Evolutionary conservation across 306 rosid genomes (phyloP), one percentile per base, ranked within the genome.

Genomic region (Pueraria montana): DNA sequence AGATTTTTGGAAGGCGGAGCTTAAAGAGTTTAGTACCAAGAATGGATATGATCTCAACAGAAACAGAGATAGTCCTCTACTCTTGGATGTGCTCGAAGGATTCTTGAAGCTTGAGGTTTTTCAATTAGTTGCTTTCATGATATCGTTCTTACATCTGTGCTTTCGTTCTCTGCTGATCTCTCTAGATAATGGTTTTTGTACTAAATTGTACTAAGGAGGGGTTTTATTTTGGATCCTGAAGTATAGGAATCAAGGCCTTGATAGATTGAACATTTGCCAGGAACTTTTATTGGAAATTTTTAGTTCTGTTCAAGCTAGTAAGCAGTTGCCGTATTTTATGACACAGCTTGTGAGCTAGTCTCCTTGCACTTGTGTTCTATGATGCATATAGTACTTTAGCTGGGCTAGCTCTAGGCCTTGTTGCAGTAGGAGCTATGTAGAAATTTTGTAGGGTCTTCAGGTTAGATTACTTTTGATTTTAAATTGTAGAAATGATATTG

Each of bases 51-150:
- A 96, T 86, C 96, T 94, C 46, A 94, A 94, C 85, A 84, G 99
- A 85, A 96, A 94, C 43, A 97, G 91, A 78, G 99, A 96, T 69
- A 92, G 97, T 87, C 99, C 99, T 63, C 81, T 96, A 61, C 99
- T 96, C 49, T 86, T 96, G 95, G 97, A 96, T 23, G 99, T 96
- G 80, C 99, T 96, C 38, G 97, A 96, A 88, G 99, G 99, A 83
- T 96, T 96, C 87, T 90, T 96, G 88, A 96, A 94, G 83, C 94
- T 92, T 88, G 99, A 96, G 99, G 99, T 96, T 70, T 74, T 83
- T 90, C 70, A 67, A 24, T 77, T 81, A 16, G 67, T 32, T 70
- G 58, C 79, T 20, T 72, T 42, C 53, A 5, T 65, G 3, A 40
- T 61, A 17, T 45, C 8, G 4, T 63, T 38, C 16, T 17, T 42